These are phyloP conservation scores for Colletotrichum horii DNA, from an alignment of 2,329 filamentous ascomycete species.

Conservation along the genomic window DNA sequence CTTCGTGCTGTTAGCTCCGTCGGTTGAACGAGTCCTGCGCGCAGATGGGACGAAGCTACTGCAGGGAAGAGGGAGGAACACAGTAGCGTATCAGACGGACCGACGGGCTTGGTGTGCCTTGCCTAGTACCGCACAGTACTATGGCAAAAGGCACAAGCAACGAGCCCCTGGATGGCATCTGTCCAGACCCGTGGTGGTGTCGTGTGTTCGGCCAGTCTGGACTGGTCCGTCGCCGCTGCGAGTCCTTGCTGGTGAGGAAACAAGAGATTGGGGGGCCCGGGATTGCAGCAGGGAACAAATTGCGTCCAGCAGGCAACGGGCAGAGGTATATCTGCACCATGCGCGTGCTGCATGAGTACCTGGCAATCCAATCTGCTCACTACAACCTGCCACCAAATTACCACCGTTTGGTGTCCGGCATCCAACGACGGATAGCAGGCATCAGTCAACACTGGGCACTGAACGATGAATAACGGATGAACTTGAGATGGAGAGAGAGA, in stretches of 20 bases:
- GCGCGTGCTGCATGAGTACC: not conserved
- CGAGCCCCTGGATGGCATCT: constrained; percentile 12
- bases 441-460: not conserved
- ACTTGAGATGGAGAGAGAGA: not conserved
- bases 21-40: not conserved
- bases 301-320: not conserved
- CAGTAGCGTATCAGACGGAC: not conserved
- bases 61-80: constrained; percentile 2
- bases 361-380: not conserved
- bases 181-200: constrained; percentile 5
- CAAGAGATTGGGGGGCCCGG: constrained; percentile 19
- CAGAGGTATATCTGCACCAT: not conserved
- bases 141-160: not conserved
- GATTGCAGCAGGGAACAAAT: constrained; percentile 13
- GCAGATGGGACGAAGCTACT: not conserved
- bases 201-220: constrained; percentile 12
- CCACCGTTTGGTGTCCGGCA: not conserved
- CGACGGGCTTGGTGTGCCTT: not conserved
- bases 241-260: constrained; percentile 8
- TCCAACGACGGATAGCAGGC: not conserved
- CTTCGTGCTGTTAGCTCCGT: not conserved
- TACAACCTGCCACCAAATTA: constrained; percentile 1
- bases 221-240: not conserved
- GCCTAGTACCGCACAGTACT: not conserved
- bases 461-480: not conserved